These are phyloP conservation scores for Phoma herbarum DNA, from an alignment of 2,329 filamentous ascomycete genomes.

Conservation along the genomic window DNA sequence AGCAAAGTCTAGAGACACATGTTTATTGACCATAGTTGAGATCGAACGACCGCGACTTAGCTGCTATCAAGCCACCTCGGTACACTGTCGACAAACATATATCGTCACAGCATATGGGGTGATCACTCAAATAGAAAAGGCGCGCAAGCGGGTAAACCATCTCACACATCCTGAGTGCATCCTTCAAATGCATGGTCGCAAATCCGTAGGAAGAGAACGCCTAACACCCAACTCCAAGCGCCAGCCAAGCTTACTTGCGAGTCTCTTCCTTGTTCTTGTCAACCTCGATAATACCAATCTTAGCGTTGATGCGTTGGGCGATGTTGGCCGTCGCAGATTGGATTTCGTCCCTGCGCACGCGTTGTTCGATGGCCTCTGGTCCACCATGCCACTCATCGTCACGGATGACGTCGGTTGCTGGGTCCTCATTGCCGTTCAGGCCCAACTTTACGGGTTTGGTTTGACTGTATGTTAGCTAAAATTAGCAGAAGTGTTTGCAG, in stretches of 20 bases:
- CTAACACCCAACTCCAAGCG: neutral
- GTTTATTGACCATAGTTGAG: too few species aligned
- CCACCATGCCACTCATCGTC: conserved; percentile 5
- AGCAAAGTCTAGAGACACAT: too few species aligned
- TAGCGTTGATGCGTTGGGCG: neutral
- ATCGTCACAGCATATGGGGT: too few species aligned
- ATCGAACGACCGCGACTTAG: too few species aligned
- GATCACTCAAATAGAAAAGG: too few species aligned
- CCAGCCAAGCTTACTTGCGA: neutral
- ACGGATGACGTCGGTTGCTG: neutral
- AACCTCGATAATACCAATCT: neutral
- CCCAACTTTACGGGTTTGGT: neutral
- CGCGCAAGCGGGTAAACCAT: too few species aligned
- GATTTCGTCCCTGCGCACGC: too few species aligned
- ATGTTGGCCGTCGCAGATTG: neutral
- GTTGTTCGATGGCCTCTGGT: neutral
- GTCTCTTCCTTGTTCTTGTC: neutral
- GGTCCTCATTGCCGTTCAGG: neutral
- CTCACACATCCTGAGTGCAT: too few species aligned
- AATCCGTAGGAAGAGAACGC: neutral
- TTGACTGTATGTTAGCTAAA: neutral
- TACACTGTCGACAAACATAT: too few species aligned
- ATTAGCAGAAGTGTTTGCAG: neutral
- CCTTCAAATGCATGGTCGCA: too few species aligned
- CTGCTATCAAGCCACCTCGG: too few species aligned